Base-by-base conservation (phyloP, 768 basidiomycete genomes). In the Amanita rimosa region DNA sequence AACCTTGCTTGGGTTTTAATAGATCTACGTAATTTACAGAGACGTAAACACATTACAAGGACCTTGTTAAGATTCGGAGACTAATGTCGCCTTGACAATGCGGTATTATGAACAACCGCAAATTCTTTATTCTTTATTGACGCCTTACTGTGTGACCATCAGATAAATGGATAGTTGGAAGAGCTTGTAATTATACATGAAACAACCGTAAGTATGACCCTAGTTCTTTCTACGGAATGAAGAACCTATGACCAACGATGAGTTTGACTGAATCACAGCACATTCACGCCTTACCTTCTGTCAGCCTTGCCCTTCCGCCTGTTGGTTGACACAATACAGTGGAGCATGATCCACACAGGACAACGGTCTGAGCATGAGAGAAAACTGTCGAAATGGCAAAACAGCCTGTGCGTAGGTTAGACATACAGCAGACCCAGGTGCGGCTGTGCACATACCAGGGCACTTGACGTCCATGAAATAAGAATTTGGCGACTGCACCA, bases 401-500 rank as follows among this genome's bases (percentile, higher is more conserved):
- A 77, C 92, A 95, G 55, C 91, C 91, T 89, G 57, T n/a, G 46
- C n/a, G 52, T 48, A 55, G 16, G 43, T 49, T 37, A 58, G 54
- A 53, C 48, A 51, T 53, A 42, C 42, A 24, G 31, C 35, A 19
- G 26, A 48, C 24, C 14, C 37, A 36, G 48, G 26, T 29, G 40
- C 36, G 42, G 40, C 19, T 38, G 42, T 7, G 31, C 14, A 71
- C 83, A 52, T 53, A 91, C 90, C 93, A 59, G 95, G 84, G 73
- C 95, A 98, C 71, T 98, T 99, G 60, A 98, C 94, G 62, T 99
- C 96, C 96, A 99, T 98, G 74, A 98, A 98, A 74, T 90, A 98
- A 31, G 95, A 98, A 73, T 97, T 92, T 56, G 96, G 96, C 46
- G 85, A 85, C 72, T 97, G 96, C 59, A 99, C 96, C 60, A 98